Evolutionary conservation across 306 rosid species (phyloP).

Genomic region (Vachellia collinsii): DNA sequence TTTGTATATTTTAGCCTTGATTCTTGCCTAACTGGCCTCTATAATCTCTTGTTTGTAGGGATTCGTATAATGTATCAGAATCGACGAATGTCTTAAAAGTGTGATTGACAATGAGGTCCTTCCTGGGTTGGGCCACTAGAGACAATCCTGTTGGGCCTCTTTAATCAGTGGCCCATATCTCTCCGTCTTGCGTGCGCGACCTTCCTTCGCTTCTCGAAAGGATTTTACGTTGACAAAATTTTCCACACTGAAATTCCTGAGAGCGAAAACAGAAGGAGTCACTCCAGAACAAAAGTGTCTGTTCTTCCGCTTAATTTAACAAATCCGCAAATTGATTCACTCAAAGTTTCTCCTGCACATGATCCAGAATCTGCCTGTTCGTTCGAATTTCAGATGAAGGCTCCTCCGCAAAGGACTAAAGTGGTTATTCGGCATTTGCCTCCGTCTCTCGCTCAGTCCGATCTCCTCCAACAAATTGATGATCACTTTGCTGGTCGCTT

Average conservation of each 20-base stretch:
- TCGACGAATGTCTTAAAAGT: too few species aligned
- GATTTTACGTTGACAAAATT: background rate
- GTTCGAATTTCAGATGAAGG: constrained; percentile 60
- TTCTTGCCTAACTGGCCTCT: too few species aligned
- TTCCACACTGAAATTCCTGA: constrained; percentile 32
- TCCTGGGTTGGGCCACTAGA: background rate
- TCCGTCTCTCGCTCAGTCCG: constrained; percentile 82
- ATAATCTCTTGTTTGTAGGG: too few species aligned
- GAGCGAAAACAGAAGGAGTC: background rate
- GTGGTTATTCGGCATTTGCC: constrained; percentile 88
- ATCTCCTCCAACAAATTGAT: constrained; percentile 75
- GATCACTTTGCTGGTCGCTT: constrained; percentile 69
- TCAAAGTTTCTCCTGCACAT: background rate
- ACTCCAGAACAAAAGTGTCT: background rate
- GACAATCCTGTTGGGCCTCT: background rate
- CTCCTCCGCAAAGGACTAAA: constrained; percentile 66
- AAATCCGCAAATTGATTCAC: background rate
- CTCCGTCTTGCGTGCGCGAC: background rate
- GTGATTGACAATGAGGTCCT: too few species aligned
- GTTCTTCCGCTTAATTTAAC: background rate
- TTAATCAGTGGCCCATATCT: background rate
- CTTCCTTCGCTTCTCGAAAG: background rate
- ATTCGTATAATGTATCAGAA: too few species aligned
- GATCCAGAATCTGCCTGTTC: constrained; percentile 15
- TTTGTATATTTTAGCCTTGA: too few species aligned